Base-by-base conservation (phyloP, 495 filamentous ascomycete genomes). In the Amniculicola lignicola region DNA sequence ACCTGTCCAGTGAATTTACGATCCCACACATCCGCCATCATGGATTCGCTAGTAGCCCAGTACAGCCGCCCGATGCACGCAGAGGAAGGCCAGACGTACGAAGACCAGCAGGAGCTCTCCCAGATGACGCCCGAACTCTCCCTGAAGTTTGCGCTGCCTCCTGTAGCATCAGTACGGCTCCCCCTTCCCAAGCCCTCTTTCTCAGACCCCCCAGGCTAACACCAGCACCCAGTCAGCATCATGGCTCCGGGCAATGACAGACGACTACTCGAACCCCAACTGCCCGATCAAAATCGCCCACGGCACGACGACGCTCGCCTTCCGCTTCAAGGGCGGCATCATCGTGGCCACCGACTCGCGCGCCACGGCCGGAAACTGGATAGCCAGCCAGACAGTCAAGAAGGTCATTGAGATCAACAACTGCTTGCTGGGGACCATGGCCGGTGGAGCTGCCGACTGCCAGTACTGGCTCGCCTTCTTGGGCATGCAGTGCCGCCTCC, bases 391-490 rank as follows among this genome's bases (percentile, higher is more conserved):
- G 79, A 98, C 93, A 47, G 93, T 98, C 52, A 98, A 97, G 86
- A 98, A 98, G 77, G 92, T 98, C 45, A 96, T 98, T 63, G 89
- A 84, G 79, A 95, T 89, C 77, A 94, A 84, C 82, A 82, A 82
- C 75, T 79, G 87, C 74, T 81, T 97, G 72, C 73, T 98, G 62
- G 93, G 94, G 38, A 98, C 93, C 56, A 96, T 98, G 93, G 93
- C 93, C 55, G 93, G 93, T 69, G 94, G 94, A 75, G 93, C 93
- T 66, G 93, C 93, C 67, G 93, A 98, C 76, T 98, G 93, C 76
- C 93, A 97, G 83, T 97, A 95, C 79, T 98, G 93, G 93, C 85
- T 98, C 62, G 89, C 88, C 67, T 98, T 95, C 79, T 80, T 98
- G 60, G 93, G 93, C 55, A 94, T 97, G 85, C 90, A 97, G 78